Evolutionary conservation across 2,329 filamentous ascomycete genomes (phyloP), one percentile per base, ranked within the genome.

Genomic region (Trichophaea hybrida): DNA sequence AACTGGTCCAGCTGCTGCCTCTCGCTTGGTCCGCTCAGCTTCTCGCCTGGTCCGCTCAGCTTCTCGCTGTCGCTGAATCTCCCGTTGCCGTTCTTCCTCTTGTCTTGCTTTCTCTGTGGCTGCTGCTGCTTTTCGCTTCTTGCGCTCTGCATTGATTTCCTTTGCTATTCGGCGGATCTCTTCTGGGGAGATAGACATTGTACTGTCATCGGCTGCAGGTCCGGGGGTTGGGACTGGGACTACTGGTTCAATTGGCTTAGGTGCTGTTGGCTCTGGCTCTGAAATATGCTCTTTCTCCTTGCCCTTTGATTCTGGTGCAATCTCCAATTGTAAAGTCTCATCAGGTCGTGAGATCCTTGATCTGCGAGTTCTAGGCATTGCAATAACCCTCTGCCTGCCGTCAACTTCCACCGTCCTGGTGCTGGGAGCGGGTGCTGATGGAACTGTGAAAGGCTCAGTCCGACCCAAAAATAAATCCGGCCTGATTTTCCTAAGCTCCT

Each of bases 91-190:
- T 15, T 40, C 50, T 34, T 43, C 54, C 17, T 59, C 55, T 34
- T 49, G 17, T 15, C 51, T n/a, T 15, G 55, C 55, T 35, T 57
- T 35, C 40, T 58, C 57, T 5, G 55, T 37, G 13, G 24, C 50
- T 32, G 32, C 37, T 2, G 57, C 52, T 40, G 61, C 58, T 50
- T 62, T 66, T 17, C 58, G 64, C 38, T 61, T 64, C 32, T 57
- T 62, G 13, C 64, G 55, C 34, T 66, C 64, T n/a, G 53, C 51
- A 1, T 64, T 61, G 56, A 66, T 66, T 44, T 66, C 61, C 34
- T 58, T 65, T 37, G 63, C 61, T n/a, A 66, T 65, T 33, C 60
- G 62, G 17, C 58, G 63, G 31, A 66, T 60, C 38, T 66, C 64
- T 34, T 65, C 63, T 15, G 59, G 61, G 60, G 65, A 52, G 6